Base-by-base conservation (phyloP, 208 protist species). In the Leptomonas seymouri region DNA sequence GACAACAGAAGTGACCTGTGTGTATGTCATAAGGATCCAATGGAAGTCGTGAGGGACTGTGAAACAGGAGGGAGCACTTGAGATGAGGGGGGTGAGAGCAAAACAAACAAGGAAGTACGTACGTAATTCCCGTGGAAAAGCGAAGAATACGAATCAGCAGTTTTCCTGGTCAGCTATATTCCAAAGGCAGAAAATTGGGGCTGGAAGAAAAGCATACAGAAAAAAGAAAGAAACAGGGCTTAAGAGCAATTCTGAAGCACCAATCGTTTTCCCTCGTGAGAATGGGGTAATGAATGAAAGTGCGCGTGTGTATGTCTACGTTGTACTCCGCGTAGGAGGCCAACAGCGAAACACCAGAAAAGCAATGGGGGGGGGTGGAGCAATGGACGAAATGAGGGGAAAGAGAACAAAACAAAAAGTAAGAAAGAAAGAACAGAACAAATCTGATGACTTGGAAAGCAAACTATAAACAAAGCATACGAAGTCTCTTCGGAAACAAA, bases 141-240 rank as follows among this genome's bases (percentile, higher is more conserved):
- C 3, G n/a, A 49, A 49, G 18, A 49, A 49, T 21, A 39, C 34
- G 9, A 39, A 3, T 39, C 34, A 9, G 34, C 34, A 16, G 12
- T 16, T 48, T 48, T 48, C 20, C 44, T 4, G 12, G 12, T 48
- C 44, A 48, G 44, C 20, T 48, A 16, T 48, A 4, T 4, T 48
- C 12, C 11, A 30, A 31, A 27, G 48, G 23, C 18, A 42, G 48
- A 57, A 60, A 15, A 58, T 45, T 21, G 5, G 45, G 71, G 39
- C 25, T 55, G 57, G n/a, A 34, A 44, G 72, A 72, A 66, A 70
- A 71, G 49, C 64, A 42, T 50, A 20, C 31, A 44, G 72, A 72
- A 42, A 57, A 20, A 42, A 44, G 72, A 72, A 70, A 70, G 68
- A 58, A 70, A 23, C 49, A 50, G 56, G 23, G 14, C 41, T 30